Conservation (phyloP, 2,329 filamentous ascomycete genomes). For the Clarireedia sp. region DNA sequence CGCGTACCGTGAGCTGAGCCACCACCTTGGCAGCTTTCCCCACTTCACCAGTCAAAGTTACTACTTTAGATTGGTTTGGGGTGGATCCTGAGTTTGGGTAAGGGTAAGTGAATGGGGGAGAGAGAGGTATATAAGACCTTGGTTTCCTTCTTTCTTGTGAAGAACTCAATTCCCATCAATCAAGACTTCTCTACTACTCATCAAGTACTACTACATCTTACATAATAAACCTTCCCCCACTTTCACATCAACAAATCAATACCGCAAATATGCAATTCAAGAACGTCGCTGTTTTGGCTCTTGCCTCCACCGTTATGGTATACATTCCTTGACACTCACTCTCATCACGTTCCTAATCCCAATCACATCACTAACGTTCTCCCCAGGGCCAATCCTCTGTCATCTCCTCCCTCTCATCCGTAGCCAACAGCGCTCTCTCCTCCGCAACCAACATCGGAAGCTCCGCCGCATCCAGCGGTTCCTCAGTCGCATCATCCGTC, state of each 20-base stretch:
- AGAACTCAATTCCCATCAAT: not conserved
- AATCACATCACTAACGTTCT: not conserved
- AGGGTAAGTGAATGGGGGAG: not conserved
- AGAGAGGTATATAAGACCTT: not conserved
- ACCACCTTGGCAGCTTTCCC: too few species aligned
- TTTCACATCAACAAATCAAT: not conserved
- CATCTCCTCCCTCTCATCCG: conserved; percentile 4
- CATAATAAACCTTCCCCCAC: not conserved
- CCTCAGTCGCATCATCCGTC: not conserved
- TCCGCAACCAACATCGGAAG: not conserved
- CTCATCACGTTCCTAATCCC: too few species aligned
- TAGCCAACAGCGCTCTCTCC: not conserved
- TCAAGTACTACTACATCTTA: not conserved
- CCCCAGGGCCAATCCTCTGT: conserved; percentile 14
- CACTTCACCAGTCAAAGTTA: too few species aligned
- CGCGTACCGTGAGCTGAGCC: too few species aligned
- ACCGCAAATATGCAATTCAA: conserved; percentile 25
- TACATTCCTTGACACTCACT: not conserved
- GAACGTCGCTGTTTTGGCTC: conserved; percentile 22
- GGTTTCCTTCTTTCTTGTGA: not conserved
- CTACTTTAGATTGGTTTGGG: not conserved
- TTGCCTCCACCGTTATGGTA: conserved; percentile 20
- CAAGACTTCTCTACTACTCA: not conserved
- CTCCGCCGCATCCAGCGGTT: not conserved
- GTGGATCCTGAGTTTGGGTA: not conserved